Percentiles rank a stretch among this genome's conserved stretches.
Conservation (phyloP, 306 rosid species). For the Rosa lucieae region DNA sequence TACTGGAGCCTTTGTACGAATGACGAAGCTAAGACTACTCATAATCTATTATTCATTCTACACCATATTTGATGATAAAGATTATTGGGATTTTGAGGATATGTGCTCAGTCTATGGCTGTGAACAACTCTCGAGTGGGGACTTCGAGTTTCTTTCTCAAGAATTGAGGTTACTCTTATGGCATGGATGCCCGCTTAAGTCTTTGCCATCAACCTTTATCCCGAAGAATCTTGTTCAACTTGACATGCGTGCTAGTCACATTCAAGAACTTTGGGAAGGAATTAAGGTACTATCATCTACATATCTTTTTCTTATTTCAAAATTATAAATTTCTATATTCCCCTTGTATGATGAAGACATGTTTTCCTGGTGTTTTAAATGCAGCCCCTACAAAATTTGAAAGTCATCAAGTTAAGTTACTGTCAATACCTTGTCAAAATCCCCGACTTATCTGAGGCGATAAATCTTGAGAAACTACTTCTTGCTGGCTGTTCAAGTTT, state of each 20-base stretch:
- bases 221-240: conserved; percentile 20
- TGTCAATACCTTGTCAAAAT: not conserved
- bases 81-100: no score
- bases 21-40: conserved; percentile 27
- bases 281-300: not conserved
- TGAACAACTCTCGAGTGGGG: not conserved
- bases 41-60: not conserved
- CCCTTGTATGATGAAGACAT: no score
- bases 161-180: conserved; percentile 22
- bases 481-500: conserved; percentile 4
- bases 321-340: not conserved
- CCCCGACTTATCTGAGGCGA: conserved; percentile 24
- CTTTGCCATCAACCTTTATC: not conserved
- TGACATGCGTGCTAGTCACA: not conserved
- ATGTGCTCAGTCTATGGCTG: no score
- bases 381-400: conserved; percentile 6
- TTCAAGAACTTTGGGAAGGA: conserved; percentile 5
- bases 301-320: no score
- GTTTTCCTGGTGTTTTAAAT: no score
- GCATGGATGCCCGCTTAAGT: conserved; percentile 10
- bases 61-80: no score
- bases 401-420: not conserved
- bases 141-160: not conserved
- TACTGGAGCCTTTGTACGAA: conserved; percentile 23
- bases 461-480: not conserved